These are phyloP conservation scores for Euclidium syriacum DNA, from an alignment of 345 rosid genomes.

Conservation along the genomic window DNA sequence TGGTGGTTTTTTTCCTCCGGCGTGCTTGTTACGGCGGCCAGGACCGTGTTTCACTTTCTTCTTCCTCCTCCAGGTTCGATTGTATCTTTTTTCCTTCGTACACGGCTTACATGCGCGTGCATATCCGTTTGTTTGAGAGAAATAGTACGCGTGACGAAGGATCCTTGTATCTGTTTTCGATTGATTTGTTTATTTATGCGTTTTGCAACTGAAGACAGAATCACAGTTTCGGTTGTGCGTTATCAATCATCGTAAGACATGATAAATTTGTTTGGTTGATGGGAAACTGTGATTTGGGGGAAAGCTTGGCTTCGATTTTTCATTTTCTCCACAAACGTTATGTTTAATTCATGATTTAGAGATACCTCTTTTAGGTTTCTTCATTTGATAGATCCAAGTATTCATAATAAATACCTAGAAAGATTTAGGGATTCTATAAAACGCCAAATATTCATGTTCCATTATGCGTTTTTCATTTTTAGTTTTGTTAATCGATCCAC, in stretches of 20 bases:
- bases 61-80: conserved; percentile 27
- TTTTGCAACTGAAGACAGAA: not conserved
- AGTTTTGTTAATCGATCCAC: not conserved
- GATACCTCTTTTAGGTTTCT: too few relatives aligned
- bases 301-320: not conserved
- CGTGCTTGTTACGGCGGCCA: conserved; percentile 13
- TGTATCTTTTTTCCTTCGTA: not conserved
- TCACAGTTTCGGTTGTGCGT: not conserved
- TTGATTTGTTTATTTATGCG: not conserved
- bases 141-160: not conserved
- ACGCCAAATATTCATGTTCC: not conserved
- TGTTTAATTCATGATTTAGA: not conserved
- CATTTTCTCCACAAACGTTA: not conserved
- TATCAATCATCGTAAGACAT: too few relatives aligned
- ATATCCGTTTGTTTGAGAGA: not conserved
- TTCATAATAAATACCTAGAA: not conserved
- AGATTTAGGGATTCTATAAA: not conserved
- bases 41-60: conserved; percentile 12
- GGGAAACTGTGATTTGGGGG: not conserved
- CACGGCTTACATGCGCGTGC: not conserved
- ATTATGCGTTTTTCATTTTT: not conserved
- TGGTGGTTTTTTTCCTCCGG: conserved; percentile 6
- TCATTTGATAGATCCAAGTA: too few relatives aligned
- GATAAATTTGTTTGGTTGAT: not conserved
- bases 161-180: not conserved